Base-by-base conservation (phyloP, 2,329 filamentous ascomycete genomes). In the Cladophialophora chaetospira region DNA sequence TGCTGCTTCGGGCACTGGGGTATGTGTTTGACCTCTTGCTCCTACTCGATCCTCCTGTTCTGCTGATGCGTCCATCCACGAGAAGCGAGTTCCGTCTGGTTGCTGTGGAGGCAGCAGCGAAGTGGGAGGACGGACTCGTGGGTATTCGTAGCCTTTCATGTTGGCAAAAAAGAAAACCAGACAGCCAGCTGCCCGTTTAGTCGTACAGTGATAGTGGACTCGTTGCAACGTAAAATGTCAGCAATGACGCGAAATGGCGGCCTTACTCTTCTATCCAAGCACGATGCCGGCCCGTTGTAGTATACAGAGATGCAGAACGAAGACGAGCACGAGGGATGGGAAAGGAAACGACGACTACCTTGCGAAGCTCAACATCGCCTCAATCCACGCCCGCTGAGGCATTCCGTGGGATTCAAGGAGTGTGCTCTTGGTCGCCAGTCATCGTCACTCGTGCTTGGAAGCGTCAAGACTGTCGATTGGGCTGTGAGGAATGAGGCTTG, bases 131-230 rank as follows among this genome's bases (percentile, higher is more conserved):
- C 53, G 56, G 10, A 64, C 62, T 50, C 55, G 62, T 49, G 62
- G 62, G 53, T 64, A 64, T 50, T 64, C 57, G 29, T 62, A 62
- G 50, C 21, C 28, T 33, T 62, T 62, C 60, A 62, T 62, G 9
- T 55, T 46, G 33, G n/a, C 46, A 35, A 25, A 15, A 26, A 35
- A 25, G 19, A 26, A 35, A 46, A 17, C 10, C 19, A 25, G 53
- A 51, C 46, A 55, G 57, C 48, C 53, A 36, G 55, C 53, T 56
- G 60, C 49, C 48, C 29, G 21, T 25, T 19, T 36, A 9, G 38
- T 44, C 23, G 29, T 36, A 21, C 36, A 51, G 21, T 21, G 21
- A 13, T 25, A 15, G 23, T 9, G 48, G 31, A 36, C 28, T 50
- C 38, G 48, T 40, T 38, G 19, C n/a, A 51, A 40, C 48, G 48